Conservation (phyloP, 2,329 filamentous ascomycete species). For the Aspergillus puulaauensis region DNA sequence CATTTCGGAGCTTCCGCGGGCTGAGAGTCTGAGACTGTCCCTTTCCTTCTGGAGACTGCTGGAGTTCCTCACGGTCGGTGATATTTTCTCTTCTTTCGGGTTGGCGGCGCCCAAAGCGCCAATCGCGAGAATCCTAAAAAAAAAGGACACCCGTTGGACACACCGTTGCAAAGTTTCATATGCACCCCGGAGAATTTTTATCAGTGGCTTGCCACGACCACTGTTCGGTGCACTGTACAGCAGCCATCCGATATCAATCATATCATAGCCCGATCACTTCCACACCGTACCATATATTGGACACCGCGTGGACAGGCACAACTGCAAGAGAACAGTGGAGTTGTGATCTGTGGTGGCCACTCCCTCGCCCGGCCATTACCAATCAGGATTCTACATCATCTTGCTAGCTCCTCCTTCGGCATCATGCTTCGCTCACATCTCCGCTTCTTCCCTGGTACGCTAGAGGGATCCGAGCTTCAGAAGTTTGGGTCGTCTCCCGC, state of each 20-base stretch:
- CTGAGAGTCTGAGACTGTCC: too few species aligned
- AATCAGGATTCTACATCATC: neutral
- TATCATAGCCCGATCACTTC: neutral
- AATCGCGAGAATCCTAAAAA: slow-evolving; percentile 5
- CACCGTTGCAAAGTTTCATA: neutral
- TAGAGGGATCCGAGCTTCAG: slow-evolving; percentile 4
- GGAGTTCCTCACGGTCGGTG: neutral
- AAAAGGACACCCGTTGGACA: neutral
- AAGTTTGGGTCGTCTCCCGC: slow-evolving; percentile 8
- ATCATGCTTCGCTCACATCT: neutral
- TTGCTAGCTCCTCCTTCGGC: neutral
- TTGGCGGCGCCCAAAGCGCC: neutral
- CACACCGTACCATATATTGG: neutral
- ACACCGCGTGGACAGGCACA: neutral
- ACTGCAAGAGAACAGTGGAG: neutral
- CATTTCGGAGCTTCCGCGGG: neutral
- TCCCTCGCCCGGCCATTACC: neutral
- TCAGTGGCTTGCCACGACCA: neutral
- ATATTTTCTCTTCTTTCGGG: neutral
- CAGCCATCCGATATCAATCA: neutral
- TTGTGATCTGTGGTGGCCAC: neutral
- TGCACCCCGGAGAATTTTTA: neutral
- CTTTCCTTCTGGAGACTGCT: too few species aligned
- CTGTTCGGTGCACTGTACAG: too few species aligned
- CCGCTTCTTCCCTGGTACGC: neutral